Evolutionary conservation across 352 stramenopile species (phyloP), one percentile per base, ranked within the genome.

Genomic region (Pythium insidiosum): DNA sequence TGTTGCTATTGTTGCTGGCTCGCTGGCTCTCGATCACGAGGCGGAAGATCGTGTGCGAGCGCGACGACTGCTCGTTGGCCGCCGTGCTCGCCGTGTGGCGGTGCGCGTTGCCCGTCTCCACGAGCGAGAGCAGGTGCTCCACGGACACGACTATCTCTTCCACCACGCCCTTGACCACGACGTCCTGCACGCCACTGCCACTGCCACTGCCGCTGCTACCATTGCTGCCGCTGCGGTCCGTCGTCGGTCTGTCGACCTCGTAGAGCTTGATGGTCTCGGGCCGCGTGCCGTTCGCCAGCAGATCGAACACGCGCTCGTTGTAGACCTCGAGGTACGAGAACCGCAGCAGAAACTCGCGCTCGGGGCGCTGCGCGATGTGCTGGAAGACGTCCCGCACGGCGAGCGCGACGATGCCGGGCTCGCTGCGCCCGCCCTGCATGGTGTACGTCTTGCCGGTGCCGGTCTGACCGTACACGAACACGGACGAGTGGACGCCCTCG

Each of bases 251-350:
- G 42, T 66, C 63, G 25, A 80, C 71, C 47, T 86, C 82, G 31
- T 74, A 83, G 47, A 85, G 83, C 46, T 86, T 90, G 49, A 84
- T 79, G n/a, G n/a, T n/a, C 24, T 88, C 73, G 11, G 68, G 71
- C 46, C 72, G 73, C 26, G 62, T 63, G 1, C 73, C 73, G 0
- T 65, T 63, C 3, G 76, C 78, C 7, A 98, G 67, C n/a, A 99
- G 64, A 61, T 99, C 96, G 55, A 96, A 97, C 18, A 98, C 84
- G 28, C 96, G 73, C 47, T 99, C 96, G 56, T 99, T 98, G 76
- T 99, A 98, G 53, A 99, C 97, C 66, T 99, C 95, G 19, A 99
- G 68, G 61, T 97, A 98, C 44, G 87, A 97, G 64, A 98, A 82
- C 3, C 74, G 70, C 36, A 88, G 37, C 33, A 88, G 60, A 35